Base-by-base conservation (phyloP, 2,329 filamentous ascomycete species). In the Corniculantispora saksenae region DNA sequence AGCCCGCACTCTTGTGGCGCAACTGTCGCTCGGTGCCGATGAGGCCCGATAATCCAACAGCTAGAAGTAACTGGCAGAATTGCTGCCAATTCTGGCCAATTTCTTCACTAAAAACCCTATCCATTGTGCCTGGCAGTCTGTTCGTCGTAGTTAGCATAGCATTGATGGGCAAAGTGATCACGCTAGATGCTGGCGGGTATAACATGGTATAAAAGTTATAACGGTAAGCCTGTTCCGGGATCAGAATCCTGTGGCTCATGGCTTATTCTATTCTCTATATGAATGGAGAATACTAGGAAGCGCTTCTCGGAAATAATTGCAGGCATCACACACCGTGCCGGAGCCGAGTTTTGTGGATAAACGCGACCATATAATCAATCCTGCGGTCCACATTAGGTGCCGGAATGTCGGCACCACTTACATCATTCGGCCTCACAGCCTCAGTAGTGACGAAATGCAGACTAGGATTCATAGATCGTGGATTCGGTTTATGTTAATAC, bases 21-120 rank as follows among this genome's bases (percentile, higher is more conserved):
- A 59, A 23, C 23, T 59, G 56, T 17, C 56, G 15, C 38, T 59
- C 56, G 6, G 43, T 59, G 21, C 56, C 56, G 3, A 59, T 59
- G 27, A 47, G 25, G 3, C n/a, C 56, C 2, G 56, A 59, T n/a
- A 59, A 29, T 23, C 56, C 56, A 12, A 59, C 35, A 29, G 56
- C 56, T n/a, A 59, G 38, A 25, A 59, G 21, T 12, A 59, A 38
- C 35, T 59, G 56, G 19, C 56, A 59, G 56, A 45, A 59, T 45
- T 59, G 56, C 35, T 29, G 56, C 56, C 56, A 59, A n/a, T 59
- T 35, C 38, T 59, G 56, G 56, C 56, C 56, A 23, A 59, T 27
- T 12, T 59, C 56, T 59, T 59, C 35, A 38, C 56, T 59, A 29
- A 59, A 59, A 6, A 25, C 45, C 19, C 9, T 48, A 19, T 48